These are phyloP conservation scores for Citrus maxima DNA, from an alignment of 345 rosid genomes.

Conservation along the genomic window DNA sequence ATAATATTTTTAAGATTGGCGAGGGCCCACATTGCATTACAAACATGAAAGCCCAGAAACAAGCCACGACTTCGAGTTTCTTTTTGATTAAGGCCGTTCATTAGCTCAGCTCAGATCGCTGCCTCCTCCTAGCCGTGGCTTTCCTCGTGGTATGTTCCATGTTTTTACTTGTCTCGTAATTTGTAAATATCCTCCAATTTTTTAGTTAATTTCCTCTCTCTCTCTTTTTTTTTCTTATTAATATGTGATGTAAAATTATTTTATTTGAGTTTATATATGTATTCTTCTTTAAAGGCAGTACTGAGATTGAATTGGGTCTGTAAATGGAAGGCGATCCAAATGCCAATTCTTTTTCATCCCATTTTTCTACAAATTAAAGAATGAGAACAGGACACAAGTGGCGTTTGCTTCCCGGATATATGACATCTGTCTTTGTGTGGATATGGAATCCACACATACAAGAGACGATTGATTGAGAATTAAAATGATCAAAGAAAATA, in stretches of 20 bases:
- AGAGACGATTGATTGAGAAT: background rate
- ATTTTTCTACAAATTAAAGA: no score
- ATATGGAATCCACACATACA: background rate
- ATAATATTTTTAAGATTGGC: background rate
- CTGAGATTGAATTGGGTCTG: background rate
- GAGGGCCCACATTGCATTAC: constrained; percentile 13
- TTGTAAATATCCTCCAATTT: background rate
- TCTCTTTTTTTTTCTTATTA: no score
- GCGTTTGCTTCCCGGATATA: background rate
- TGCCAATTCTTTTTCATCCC: background rate
- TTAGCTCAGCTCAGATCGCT: background rate
- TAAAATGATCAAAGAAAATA: background rate
- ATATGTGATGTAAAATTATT: no score
- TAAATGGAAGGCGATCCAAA: background rate
- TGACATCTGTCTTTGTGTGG: background rate
- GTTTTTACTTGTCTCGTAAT: background rate
- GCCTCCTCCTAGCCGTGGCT: background rate
- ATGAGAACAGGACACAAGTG: background rate
- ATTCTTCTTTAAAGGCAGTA: no score
- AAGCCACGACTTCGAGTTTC: constrained; percentile 3
- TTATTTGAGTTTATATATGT: no score
- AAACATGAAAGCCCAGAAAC: constrained; percentile 14
- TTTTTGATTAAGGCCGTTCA: background rate
- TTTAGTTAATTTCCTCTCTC: no score
- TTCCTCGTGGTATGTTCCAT: constrained; percentile 15